Percentiles rank a stretch among this genome's conserved stretches.
phyloP scores from a whole-genome alignment of 2,329 filamentous ascomycete genomes.

The Amesomyces nigricolor region DNA sequence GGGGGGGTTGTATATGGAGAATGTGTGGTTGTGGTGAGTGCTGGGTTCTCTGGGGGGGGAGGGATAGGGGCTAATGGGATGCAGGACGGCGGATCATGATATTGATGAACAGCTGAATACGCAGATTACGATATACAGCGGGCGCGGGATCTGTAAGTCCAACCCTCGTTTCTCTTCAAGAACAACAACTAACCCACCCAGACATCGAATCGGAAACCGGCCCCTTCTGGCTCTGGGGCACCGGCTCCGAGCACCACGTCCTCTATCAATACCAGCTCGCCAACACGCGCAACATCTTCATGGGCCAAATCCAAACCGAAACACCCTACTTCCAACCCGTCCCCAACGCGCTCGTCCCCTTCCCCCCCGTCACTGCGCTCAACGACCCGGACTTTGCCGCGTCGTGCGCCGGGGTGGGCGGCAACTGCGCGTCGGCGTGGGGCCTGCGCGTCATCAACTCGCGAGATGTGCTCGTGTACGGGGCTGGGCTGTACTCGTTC shows the following conservation, averaged over 20 bases:
- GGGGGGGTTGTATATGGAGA: constrained; percentile 40
- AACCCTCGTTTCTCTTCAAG: too few species aligned
- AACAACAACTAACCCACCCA: neutral
- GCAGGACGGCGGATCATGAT: constrained; percentile 31
- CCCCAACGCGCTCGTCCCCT: constrained; percentile 54
- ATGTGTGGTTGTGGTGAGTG: constrained; percentile 41
- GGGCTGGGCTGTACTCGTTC: constrained; percentile 63
- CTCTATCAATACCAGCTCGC: constrained; percentile 63
- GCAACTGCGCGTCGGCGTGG: constrained; percentile 54
- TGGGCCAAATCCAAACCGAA: constrained; percentile 62
- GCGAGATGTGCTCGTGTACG: constrained; percentile 52
- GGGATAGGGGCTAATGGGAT: neutral
- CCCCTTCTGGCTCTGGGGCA: constrained; percentile 57
- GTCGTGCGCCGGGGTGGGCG: constrained; percentile 32
- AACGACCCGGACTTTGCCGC: constrained; percentile 49
- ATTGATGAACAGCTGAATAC: constrained; percentile 36
- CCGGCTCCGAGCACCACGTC: constrained; percentile 58
- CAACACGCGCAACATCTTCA: constrained; percentile 55
- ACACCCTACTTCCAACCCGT: constrained; percentile 63
- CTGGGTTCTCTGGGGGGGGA: neutral
- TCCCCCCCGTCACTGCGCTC: constrained; percentile 38
- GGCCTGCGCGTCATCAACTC: constrained; percentile 56
- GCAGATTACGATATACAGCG: constrained; percentile 46
- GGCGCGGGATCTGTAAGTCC: constrained; percentile 39
- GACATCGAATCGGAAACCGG: constrained; percentile 42